phyloP scores from a whole-genome alignment of 345 rosid genomes.

The Euphorbia pulcherrima region DNA sequence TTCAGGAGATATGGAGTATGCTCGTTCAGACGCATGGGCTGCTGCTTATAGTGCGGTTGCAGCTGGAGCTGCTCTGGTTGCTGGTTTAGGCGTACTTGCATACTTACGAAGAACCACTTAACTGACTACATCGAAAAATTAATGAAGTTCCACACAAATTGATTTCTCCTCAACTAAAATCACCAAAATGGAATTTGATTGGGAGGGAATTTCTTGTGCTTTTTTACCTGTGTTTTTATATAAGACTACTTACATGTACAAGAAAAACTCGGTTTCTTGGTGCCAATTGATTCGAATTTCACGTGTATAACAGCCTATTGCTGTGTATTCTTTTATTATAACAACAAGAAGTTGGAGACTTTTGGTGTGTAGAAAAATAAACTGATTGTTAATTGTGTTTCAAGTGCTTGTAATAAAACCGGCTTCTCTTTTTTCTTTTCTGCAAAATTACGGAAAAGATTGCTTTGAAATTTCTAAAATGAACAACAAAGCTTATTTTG shows the following conservation, averaged over 20 bases:
- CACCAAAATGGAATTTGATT: conserved; percentile 3
- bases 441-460: too few species aligned
- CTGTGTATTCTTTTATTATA: too few species aligned
- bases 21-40: conserved; percentile 75
- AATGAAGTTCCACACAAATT: background rate
- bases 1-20: conserved; percentile 55
- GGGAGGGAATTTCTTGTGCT: conserved; percentile 2
- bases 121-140: conserved; percentile 21
- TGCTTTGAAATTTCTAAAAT: too few species aligned
- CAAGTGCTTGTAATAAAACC: too few species aligned
- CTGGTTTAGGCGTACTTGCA: conserved; percentile 82
- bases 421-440: too few species aligned
- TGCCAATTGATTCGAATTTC: too few species aligned
- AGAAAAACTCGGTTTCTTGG: conserved; percentile 6
- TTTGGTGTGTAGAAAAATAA: too few species aligned
- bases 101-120: conserved; percentile 61
- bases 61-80: conserved; percentile 87
- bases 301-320: too few species aligned
- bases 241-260: conserved; percentile 7
- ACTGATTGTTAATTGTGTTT: too few species aligned
- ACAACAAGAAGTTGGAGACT: too few species aligned
- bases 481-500: too few species aligned
- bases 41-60: conserved; percentile 82
- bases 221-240: background rate
- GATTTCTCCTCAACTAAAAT: conserved; percentile 12